Evolutionary conservation across 768 basidiomycete species (phyloP).

Genomic region (Suillus variegatus): DNA sequence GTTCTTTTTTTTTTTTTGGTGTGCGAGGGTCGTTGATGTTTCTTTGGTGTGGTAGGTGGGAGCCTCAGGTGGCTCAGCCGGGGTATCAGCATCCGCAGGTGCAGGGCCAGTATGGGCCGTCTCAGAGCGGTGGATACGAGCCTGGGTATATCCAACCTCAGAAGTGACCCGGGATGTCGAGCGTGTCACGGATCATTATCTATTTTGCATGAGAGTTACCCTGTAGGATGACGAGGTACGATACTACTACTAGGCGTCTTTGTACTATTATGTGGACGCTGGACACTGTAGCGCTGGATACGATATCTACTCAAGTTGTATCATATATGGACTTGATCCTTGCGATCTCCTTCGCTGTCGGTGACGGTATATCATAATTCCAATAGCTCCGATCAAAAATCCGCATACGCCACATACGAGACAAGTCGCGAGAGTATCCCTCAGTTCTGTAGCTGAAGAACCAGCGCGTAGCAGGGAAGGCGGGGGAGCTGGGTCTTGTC

Average conservation of each 20-base stretch:
- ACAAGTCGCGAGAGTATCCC: constrained; percentile 19
- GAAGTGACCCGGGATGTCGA: constrained; percentile 12
- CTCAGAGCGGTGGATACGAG: constrained; percentile 26
- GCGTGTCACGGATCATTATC: background rate
- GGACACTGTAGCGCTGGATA: background rate
- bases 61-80: constrained; percentile 35
- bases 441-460: constrained; percentile 16
- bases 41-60: constrained; percentile 28
- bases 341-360: constrained; percentile 11
- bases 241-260: background rate
- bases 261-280: background rate
- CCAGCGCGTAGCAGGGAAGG: constrained; percentile 15
- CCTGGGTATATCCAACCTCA: constrained; percentile 25
- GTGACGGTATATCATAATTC: constrained; percentile 18
- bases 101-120: constrained; percentile 13
- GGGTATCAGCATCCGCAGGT: constrained; percentile 40
- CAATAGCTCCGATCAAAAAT: constrained; percentile 36
- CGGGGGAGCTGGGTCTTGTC: constrained; percentile 38
- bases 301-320: background rate
- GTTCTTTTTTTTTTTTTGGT: background rate
- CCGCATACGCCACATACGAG: constrained; percentile 34
- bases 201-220: background rate
- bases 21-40: no score
- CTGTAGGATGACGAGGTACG: background rate
- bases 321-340: constrained; percentile 4